Conservation (phyloP, 2,329 filamentous ascomycete genomes). For the Aureobasidium namibiae region DNA sequence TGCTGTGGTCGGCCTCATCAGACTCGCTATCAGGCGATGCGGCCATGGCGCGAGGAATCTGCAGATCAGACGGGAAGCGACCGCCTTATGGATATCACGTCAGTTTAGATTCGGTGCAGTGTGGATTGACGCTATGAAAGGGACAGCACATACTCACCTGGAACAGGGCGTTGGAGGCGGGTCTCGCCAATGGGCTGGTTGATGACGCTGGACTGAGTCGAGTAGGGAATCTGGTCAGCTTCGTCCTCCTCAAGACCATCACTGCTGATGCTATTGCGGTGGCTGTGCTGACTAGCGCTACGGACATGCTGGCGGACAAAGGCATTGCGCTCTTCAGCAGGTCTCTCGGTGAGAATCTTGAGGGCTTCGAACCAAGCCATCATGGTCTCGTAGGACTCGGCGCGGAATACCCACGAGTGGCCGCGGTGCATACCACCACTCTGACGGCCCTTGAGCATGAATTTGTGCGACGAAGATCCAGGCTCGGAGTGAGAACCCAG, state of each 20-base stretch:
- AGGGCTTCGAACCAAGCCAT: constrained; percentile 95
- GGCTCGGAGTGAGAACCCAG: constrained; percentile 81
- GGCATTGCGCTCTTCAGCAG: constrained; percentile 76
- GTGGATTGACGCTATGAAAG: constrained; percentile 20
- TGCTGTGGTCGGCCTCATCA: constrained; percentile 48
- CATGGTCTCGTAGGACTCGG: constrained; percentile 81
- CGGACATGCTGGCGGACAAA: constrained; percentile 78
- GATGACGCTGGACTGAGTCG: constrained; percentile 40
- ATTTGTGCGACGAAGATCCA: constrained; percentile 86
- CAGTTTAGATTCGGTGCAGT: background rate
- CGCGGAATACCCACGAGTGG: constrained; percentile 60
- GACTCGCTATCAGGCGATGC: constrained; percentile 70
- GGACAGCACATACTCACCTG: constrained; percentile 55
- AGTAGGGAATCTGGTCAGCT: constrained; percentile 57
- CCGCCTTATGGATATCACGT: constrained; percentile 32
- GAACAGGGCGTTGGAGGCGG: constrained; percentile 61
- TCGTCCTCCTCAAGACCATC: constrained; percentile 67
- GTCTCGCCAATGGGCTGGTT: constrained; percentile 30
- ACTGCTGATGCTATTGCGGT: constrained; percentile 51
- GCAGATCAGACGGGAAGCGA: constrained; percentile 90
- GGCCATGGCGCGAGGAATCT: constrained; percentile 59
- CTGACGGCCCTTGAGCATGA: constrained; percentile 93
- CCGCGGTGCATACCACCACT: constrained; percentile 84
- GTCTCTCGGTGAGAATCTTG: constrained; percentile 78
- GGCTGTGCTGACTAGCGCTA: constrained; percentile 60